Base-by-base conservation (phyloP, 148 eudicot genomes). In the Rhododendron griersonianum region DNA sequence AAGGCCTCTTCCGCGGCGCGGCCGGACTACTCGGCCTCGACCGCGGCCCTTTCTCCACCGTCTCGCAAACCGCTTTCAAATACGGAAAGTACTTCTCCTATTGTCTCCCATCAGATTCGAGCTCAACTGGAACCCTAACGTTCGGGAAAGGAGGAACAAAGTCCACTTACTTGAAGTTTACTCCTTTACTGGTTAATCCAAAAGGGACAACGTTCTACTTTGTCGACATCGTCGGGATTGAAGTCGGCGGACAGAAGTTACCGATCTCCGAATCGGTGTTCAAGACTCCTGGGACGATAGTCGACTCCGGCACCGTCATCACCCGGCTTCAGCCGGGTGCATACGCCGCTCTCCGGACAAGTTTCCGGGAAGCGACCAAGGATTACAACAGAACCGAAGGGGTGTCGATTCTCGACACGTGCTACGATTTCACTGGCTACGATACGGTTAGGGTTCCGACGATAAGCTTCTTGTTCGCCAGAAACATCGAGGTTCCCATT, bases 291-390 rank as follows among this genome's bases (percentile, higher is more conserved):
- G 95, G 95, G 5, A 88, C 91, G 5, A 71, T 96, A 2, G 92
- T 96, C 47, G 98, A 96, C 87, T 96, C 98, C 0, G 98, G 98
- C 13, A 96, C 98, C 0, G 96, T 93, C 50, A 93, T 93, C 39
- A 92, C 94, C 5, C 93, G 98, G 3, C 92, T 96, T 4, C 93
- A 95, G 16, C 91, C 96, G 0, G 76, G 83, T 7, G 98, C 98
- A 0, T 96, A 96, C 91, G 33, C 88, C 0, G 87, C 94, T 8
- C 44, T 96, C 78, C 71, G 90, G 19, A 5, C 88, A 0, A 87
- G 91, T 10, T 96, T 96, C 89, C 81, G 86, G 80, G 78, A 87
- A 80, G 84, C 18, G 57, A 92, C 93, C 96, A 50, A 87, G 51
- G 63, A 74, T 47, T 96, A 96, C 84, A 91, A 93, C 10, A 41